A percentile compares a stretch with the other conserved stretches of the same genome.
These are phyloP conservation scores for Penicillium aurantiogriseum DNA, from an alignment of 2,329 filamentous ascomycete species.

Conservation along the genomic window DNA sequence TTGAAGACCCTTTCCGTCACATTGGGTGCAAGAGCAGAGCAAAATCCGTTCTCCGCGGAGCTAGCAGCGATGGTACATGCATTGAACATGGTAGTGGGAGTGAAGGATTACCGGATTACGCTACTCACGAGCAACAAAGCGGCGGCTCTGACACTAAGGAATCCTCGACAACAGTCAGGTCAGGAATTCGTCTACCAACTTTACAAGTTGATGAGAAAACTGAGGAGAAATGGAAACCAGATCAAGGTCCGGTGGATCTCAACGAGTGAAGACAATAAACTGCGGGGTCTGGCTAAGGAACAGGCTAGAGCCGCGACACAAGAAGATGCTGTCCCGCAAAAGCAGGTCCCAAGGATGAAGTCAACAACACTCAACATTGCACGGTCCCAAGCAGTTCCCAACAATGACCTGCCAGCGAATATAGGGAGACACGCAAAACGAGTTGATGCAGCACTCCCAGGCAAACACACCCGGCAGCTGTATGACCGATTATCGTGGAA, in stretches of 20 bases:
- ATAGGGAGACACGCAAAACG: constrained; percentile 25
- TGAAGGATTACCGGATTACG: no score
- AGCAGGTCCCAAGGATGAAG: constrained; percentile 21
- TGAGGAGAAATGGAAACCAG: neutral
- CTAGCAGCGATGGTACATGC: neutral
- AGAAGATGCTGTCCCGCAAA: constrained; percentile 18
- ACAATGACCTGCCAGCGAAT: constrained; percentile 19
- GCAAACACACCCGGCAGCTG: constrained; percentile 29
- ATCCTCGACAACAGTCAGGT: no score
- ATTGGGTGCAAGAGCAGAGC: neutral
- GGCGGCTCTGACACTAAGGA: no score
- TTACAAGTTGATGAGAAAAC: neutral
- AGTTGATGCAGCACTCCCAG: constrained; percentile 9
- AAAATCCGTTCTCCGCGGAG: neutral
- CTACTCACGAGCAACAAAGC: no score
- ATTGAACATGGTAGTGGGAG: neutral
- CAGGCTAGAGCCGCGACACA: constrained; percentile 22
- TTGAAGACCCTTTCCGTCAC: neutral
- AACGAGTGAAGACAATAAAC: neutral
- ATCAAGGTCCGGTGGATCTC: neutral
- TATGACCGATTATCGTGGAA: constrained; percentile 25
- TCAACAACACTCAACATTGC: constrained; percentile 28
- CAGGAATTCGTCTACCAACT: neutral
- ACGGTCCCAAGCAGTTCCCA: constrained; percentile 18
- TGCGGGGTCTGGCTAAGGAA: constrained; percentile 21